Evolutionary conservation across 176 grass and related monocot genomes (phyloP).

Genomic region (Eleusine coracana): DNA sequence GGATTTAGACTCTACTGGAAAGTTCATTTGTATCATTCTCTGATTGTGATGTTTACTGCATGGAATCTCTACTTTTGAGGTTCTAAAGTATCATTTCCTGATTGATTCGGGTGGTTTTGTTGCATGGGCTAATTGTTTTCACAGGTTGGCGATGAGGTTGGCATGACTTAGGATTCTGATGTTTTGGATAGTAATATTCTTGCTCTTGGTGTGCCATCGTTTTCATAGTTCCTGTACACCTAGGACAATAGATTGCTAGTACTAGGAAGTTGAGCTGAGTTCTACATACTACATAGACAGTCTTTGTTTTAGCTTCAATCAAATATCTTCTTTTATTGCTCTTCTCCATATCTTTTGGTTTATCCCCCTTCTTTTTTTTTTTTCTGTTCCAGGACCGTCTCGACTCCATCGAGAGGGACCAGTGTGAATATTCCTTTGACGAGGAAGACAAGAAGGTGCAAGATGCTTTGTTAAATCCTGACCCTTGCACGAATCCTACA

Average conservation of each 20-base stretch:
- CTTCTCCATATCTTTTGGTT: not conserved
- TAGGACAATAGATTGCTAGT: not conserved
- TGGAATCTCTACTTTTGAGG: slow-evolving; percentile 44
- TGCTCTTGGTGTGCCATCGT: slow-evolving; percentile 4
- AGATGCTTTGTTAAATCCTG: slow-evolving; percentile 74
- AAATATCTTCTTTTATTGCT: slow-evolving; percentile 10
- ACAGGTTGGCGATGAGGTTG: slow-evolving; percentile 24
- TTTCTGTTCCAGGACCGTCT: slow-evolving; percentile 65
- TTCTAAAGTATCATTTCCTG: not conserved
- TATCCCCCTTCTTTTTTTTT: slow-evolving; percentile 18
- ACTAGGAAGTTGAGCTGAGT: slow-evolving; percentile 10
- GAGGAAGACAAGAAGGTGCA: slow-evolving; percentile 97
- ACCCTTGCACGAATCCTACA: slow-evolving; percentile 59
- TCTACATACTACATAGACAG: not conserved
- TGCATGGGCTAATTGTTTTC: slow-evolving; percentile 28
- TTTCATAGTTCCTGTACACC: slow-evolving; percentile 17
- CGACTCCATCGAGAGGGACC: slow-evolving; percentile 88
- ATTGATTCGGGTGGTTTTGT: slow-evolving; percentile 33
- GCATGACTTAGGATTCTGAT: slow-evolving; percentile 20
- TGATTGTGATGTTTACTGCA: not conserved
- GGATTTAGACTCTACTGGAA: slow-evolving; percentile 31
- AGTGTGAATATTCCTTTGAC: slow-evolving; percentile 93
- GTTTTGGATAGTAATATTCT: not conserved
- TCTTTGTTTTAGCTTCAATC: slow-evolving; percentile 25
- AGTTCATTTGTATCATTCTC: slow-evolving; percentile 5